Evolutionary conservation across 179 eudicot species (phyloP), one percentile per base, ranked within the genome.

Genomic region (Silene noctiflora): DNA sequence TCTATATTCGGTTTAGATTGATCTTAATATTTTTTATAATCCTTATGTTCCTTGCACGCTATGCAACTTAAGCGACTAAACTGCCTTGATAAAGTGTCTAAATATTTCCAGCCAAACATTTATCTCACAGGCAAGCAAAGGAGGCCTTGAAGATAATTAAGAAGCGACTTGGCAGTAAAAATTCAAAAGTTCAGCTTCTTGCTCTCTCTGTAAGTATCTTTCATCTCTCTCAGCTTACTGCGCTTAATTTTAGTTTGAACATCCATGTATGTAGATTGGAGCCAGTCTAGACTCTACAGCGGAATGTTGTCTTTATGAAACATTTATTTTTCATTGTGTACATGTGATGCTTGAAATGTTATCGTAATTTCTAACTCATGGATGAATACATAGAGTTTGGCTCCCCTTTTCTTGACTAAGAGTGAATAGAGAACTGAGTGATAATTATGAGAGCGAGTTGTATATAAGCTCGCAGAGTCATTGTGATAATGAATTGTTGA

Each of bases 61-160:
- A 7, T 20, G 19, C 42, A 11, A 39, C 60, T n/a, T 53, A 17
- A 24, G 56, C 5, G 25, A 46, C 17, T 59, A 67, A 66, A 59
- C 58, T 80, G 67, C 8, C n/a, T 70, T 4, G 33, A 13, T 56
- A 42, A 22, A 72, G 3, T 33, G 42, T 55, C 27, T 25, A 48
- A 22, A 31, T 61, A 17, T 51, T 58, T 46, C 39, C 31, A 3
- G 7, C 27, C 16, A 21, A 35, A 62, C 66, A 53, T 7, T 27
- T 69, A 68, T 72, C 58, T 72, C 80, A 72, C 90, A 95, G 99
- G 84, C 99, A 95, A 88, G 84, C 97, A 60, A 95, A 93, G 86
- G 99, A 93, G 68, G 92, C 95, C 59, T 68, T 95, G 86, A 95
- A 95, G 88, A 86, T 91, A 78, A 84, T 94, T 73, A 95, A 93